phyloP scores from a whole-genome alignment of 257 asterid species.

The Forsythia suspensa region DNA sequence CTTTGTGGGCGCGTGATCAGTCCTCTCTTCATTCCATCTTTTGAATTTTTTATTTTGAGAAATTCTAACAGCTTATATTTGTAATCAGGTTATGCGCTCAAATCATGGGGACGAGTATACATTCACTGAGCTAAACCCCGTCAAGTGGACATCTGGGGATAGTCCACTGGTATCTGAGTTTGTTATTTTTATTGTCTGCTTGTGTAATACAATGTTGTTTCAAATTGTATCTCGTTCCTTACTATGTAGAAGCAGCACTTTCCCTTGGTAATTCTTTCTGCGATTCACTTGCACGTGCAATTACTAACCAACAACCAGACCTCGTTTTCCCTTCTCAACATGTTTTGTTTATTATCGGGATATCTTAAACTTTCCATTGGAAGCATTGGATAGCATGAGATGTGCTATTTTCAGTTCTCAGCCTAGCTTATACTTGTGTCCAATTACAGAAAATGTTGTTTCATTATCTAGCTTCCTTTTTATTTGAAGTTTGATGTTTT shows the following conservation, averaged over 20 bases:
- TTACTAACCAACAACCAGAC: background rate
- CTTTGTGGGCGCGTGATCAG: background rate
- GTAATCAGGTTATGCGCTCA: slow-evolving; percentile 70
- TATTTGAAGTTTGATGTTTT: background rate
- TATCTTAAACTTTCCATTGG: background rate
- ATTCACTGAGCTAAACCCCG: slow-evolving; percentile 62
- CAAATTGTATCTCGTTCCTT: background rate
- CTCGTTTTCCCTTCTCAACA: background rate
- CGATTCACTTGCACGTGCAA: background rate
- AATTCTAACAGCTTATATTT: background rate
- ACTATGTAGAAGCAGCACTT: background rate
- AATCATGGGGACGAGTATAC: slow-evolving; percentile 68
- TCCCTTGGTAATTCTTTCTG: background rate
- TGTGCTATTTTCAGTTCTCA: background rate
- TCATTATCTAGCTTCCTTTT: background rate
- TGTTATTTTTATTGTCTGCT: slow-evolving; percentile 12
- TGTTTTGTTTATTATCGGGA: background rate
- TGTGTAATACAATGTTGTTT: background rate
- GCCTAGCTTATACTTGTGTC: background rate
- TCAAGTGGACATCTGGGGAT: slow-evolving; percentile 59
- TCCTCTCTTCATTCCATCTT: background rate
- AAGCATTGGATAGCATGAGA: background rate
- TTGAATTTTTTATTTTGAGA: background rate
- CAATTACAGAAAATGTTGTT: background rate
- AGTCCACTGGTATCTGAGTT: slow-evolving; percentile 60